Evolutionary conservation across 257 asterid genomes (phyloP).

Genomic region (Catharanthus roseus): DNA sequence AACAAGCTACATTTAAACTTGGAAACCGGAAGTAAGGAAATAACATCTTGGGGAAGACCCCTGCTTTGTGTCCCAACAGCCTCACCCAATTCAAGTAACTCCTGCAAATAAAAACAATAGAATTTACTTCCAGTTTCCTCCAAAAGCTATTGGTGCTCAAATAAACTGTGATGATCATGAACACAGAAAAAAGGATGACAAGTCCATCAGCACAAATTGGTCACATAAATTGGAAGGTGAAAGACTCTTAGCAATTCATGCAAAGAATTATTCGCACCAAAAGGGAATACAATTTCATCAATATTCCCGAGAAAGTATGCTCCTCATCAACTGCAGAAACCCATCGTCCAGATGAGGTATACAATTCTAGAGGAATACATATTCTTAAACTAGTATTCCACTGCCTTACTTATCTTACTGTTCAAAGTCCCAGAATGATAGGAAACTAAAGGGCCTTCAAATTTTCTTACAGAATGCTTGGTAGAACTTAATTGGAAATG

Average conservation of each 20-base stretch:
- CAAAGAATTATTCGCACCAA: background rate
- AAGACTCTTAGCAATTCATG: background rate
- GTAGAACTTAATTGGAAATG: background rate
- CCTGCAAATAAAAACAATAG: conserved; percentile 32
- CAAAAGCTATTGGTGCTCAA: background rate
- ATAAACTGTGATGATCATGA: background rate
- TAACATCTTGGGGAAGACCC: conserved; percentile 81
- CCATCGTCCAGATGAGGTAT: background rate
- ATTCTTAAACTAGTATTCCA: background rate
- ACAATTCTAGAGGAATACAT: background rate
- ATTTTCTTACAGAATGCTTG: background rate
- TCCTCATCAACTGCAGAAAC: background rate
- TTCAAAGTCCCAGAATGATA: background rate
- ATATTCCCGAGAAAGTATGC: background rate
- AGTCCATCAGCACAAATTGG: background rate
- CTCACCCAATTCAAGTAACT: conserved; percentile 89
- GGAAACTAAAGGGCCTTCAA: background rate
- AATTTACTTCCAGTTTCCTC: too few species aligned
- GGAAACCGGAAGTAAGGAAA: conserved; percentile 65
- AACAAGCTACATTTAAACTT: conserved; percentile 83
- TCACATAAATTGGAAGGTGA: background rate
- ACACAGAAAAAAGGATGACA: background rate
- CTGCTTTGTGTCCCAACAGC: conserved; percentile 79
- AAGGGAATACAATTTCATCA: background rate
- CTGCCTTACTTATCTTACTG: background rate